A percentile compares a stretch with the other conserved stretches of the same genome.
These are phyloP conservation scores for Dendrobium catenatum DNA, from an alignment of 106 monocot genomes.

Conservation along the genomic window DNA sequence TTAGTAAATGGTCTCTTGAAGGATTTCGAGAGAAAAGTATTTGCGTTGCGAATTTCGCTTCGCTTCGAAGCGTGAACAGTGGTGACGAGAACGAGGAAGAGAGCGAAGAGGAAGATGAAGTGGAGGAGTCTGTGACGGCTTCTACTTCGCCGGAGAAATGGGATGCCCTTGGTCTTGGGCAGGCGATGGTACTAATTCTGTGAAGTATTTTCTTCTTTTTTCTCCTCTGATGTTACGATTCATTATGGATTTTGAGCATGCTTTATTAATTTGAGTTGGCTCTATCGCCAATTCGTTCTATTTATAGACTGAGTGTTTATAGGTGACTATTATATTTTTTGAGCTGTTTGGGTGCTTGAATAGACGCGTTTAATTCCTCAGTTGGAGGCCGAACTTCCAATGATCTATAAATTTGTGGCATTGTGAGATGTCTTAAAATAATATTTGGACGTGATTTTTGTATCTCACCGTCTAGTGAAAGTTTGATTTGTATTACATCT, in stretches of 20 bases:
- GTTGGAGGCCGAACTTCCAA: background rate
- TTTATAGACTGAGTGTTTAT: too few relatives aligned
- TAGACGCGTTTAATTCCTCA: background rate
- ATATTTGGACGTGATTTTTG: background rate
- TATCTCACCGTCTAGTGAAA: background rate
- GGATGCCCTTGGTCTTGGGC: constrained; percentile 88
- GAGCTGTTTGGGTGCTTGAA: background rate
- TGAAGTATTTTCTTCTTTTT: too few relatives aligned
- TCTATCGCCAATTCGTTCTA: too few relatives aligned
- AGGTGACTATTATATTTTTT: background rate
- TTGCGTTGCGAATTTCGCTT: background rate
- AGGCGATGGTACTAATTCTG: constrained; percentile 70
- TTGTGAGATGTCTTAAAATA: background rate
- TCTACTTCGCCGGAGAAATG: constrained; percentile 57
- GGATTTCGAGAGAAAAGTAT: background rate
- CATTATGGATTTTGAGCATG: too few relatives aligned
- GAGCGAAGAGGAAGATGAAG: constrained; percentile 18
- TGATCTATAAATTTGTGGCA: background rate
- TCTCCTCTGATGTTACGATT: background rate
- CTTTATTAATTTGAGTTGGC: too few relatives aligned
- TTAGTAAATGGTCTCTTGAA: background rate
- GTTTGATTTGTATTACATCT: constrained; percentile 1
- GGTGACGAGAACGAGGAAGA: constrained; percentile 23
- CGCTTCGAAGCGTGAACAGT: constrained; percentile 15
- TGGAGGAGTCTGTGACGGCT: constrained; percentile 10